Evolutionary conservation across 78 protist genomes (phyloP), one percentile per base, ranked within the genome.

Genomic region (Guillardia theta): DNA sequence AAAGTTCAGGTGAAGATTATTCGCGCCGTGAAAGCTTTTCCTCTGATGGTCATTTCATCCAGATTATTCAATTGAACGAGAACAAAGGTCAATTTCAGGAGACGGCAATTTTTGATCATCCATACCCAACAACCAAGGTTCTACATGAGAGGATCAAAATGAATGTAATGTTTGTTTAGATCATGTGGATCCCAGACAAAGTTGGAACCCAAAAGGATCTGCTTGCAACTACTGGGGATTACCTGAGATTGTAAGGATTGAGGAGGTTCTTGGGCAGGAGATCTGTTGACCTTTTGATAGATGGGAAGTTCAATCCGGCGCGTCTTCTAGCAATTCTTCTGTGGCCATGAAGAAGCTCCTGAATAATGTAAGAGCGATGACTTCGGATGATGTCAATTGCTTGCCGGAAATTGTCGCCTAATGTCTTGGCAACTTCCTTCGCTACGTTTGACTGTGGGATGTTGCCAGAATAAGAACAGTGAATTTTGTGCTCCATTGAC

Each of bases 401-500:
- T n/a, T n/a, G n/a, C n/a, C n/a, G n/a, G n/a, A n/a, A n/a, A n/a
- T n/a, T 43, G 70, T 10, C 64, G 22, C 36, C 3, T 46, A 30
- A 62, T 30, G 1, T 0, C 83, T n/a, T n/a, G n/a, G n/a, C n/a
- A n/a, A n/a, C n/a, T n/a, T 18, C 41, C 76, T 95, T 58, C 94
- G 94, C 37, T 43, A 80, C 47, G 96, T 95, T 0, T 33, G 94
- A 19, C 15, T 54, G 15, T 54, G 64, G 64, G 64, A 19, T 22
- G 64, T 54, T 54, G 64, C 36, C 94, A 97, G 97, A 98, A 97
- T 96, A 97, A 97, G 93, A 94, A 95, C 88, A 92, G 96, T 30
- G 99, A 98, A 62, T 98, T 96, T 92, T 98, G 99, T 64, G 99
- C 99, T 39, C 99, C 99, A 41, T 95, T 99, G 46, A 98, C 99